Percentiles rank a stretch among this genome's conserved stretches.
Conservation (phyloP, 139 green algal species). For the Chlamydomonas sp. region DNA sequence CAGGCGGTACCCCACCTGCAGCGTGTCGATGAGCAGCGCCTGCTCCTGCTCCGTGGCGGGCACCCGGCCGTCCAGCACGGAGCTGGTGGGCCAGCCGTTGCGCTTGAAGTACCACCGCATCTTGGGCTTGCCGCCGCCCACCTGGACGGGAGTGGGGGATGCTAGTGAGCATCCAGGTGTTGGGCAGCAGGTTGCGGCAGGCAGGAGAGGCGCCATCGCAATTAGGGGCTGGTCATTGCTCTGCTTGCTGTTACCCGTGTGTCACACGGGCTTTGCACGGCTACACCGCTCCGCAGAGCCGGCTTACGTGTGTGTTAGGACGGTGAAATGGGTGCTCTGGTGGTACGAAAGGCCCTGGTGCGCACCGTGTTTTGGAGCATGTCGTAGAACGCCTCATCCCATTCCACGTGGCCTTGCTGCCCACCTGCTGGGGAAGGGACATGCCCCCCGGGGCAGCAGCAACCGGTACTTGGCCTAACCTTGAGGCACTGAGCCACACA, state of each 20-base stretch:
- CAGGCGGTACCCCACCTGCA: conserved; percentile 61
- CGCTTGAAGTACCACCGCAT: conserved; percentile 91
- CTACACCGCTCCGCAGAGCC: no score
- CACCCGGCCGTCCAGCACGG: conserved; percentile 33
- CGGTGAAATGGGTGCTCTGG: background rate
- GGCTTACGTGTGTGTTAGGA: no score
- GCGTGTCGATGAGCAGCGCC: conserved; percentile 79
- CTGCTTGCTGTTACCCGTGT: no score
- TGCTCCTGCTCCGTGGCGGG: conserved; percentile 78
- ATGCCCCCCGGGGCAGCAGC: background rate
- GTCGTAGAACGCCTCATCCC: conserved; percentile 90
- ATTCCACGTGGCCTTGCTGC: conserved; percentile 59
- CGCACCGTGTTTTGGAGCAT: conserved; percentile 86
- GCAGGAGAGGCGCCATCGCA: background rate
- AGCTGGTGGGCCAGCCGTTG: conserved; percentile 86
- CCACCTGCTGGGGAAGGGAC: background rate
- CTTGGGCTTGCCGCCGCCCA: conserved; percentile 85
- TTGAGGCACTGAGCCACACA: background rate
- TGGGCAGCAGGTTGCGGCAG: background rate
- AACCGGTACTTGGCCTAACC: background rate
- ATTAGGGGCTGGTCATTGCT: background rate
- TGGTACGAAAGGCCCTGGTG: background rate
- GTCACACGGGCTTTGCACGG: no score
- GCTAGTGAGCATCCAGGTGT: no score
- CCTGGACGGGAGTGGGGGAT: conserved; percentile 71